Evolutionary conservation across 2,329 filamentous ascomycete genomes (phyloP), one percentile per base, ranked within the genome.

Genomic region (Exophiala dermatitidis): DNA sequence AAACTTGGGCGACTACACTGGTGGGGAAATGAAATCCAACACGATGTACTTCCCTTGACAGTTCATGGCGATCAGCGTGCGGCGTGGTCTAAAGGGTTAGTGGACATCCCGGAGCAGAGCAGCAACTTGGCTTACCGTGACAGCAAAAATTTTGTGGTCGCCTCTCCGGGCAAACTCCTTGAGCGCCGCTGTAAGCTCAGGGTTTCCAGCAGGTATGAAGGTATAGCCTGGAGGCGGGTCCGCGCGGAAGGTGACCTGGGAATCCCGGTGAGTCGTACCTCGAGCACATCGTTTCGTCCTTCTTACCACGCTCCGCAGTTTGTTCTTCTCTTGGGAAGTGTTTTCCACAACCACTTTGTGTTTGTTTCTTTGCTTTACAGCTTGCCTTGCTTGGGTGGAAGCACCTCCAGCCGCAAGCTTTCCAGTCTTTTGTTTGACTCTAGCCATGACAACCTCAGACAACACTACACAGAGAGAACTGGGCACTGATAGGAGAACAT

Each of bases 1-100:
- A 82, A 34, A 79, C 78, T 53, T 77, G 70, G 41, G 77, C 74
- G 37, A 85, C 77, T 53, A 83, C 74, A n/a, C 75, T 69, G 53
- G 76, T 76, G 4, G 79, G 79, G 57, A 85, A 84, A 63, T 84
- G 81, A 64, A 81, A 80, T 10, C 82, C 82, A 57, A 83, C 76
- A 38, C 81, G 75, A 60, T 81, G 76, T 46, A 83, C 75, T 63
- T 84, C 79, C 61, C 81, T 75, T 1, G 79, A 80, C 2, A 84
- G 68, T 54, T 76, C 74, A 48, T 77, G 74, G 8, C 71, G 74
- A 46, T 74, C 67, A 55, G 71, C 67, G 61, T 77, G 73, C 30
- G 72, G 76, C 43, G 73, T 77, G 55, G 74, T 78, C 72, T 77
- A 43, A 33, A 43, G 44, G 33, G 28, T 59, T 38, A 62, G 54